phyloP scores from a whole-genome alignment of 352 stramenopile species.

The Phytophthora melonis region DNA sequence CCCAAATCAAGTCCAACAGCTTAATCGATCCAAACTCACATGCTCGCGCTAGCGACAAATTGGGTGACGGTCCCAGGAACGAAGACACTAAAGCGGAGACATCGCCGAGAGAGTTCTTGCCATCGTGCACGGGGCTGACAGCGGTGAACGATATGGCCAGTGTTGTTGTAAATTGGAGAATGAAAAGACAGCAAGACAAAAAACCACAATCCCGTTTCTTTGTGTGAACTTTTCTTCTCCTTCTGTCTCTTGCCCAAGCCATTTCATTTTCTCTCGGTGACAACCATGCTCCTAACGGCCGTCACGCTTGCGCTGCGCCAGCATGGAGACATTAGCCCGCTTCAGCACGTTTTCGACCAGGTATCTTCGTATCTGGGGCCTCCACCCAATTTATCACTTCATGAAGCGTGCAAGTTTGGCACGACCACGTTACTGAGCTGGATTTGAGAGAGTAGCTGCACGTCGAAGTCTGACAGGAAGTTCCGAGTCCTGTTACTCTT shows the following conservation, averaged over 20 bases:
- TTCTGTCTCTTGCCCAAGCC: background rate
- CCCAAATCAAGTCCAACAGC: background rate
- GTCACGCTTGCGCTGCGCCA: background rate
- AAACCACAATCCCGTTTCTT: background rate
- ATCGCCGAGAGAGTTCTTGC: background rate
- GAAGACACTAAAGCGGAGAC: background rate
- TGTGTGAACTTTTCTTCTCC: background rate
- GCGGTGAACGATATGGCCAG: background rate
- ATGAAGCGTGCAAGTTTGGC: background rate
- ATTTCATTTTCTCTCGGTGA: no score
- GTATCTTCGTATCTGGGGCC: background rate
- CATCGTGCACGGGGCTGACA: background rate
- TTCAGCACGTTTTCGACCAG: background rate
- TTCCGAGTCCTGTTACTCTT: no score
- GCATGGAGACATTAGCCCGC: background rate
- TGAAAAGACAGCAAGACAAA: background rate
- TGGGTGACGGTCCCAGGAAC: background rate
- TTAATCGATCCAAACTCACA: background rate
- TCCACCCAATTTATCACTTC: background rate
- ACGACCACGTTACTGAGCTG: background rate
- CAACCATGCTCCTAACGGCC: background rate
- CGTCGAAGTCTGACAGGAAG: background rate
- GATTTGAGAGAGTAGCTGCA: background rate
- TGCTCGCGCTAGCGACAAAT: background rate
- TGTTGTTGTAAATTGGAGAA: background rate